Evolutionary conservation across 768 basidiomycete species (phyloP).

Genomic region (Kwoniella newhampshirensis): DNA sequence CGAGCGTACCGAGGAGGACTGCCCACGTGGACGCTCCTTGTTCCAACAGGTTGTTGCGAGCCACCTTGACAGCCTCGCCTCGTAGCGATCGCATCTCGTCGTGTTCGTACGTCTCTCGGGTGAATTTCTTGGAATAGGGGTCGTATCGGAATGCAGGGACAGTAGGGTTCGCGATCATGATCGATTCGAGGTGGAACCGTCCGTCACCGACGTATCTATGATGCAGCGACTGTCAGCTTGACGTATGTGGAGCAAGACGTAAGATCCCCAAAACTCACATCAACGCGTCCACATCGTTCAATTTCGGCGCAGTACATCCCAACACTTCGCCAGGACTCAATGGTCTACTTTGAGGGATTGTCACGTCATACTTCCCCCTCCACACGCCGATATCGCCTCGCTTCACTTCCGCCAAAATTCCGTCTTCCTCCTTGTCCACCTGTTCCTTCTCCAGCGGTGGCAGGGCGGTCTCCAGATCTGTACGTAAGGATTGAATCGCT

Average conservation of each 20-base stretch:
- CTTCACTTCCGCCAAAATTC: slow-evolving; percentile 29
- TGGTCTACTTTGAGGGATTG: slow-evolving; percentile 62
- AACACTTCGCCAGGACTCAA: slow-evolving; percentile 94
- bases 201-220: slow-evolving; percentile 95
- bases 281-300: slow-evolving; percentile 80
- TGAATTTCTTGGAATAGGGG: slow-evolving; percentile 96
- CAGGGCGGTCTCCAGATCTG: slow-evolving; percentile 61
- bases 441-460: slow-evolving; percentile 26
- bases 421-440: slow-evolving; percentile 20
- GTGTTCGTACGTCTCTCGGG: slow-evolving; percentile 87
- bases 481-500: slow-evolving; percentile 80
- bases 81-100: slow-evolving; percentile 76
- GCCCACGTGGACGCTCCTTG: slow-evolving; percentile 66
- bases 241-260: too few relatives aligned
- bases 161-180: slow-evolving; percentile 98
- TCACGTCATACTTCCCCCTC: slow-evolving; percentile 52
- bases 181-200: slow-evolving; percentile 94
- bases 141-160: slow-evolving; percentile 97
- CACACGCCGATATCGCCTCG: slow-evolving; percentile 50
- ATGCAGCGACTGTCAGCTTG: too few relatives aligned
- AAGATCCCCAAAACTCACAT: slow-evolving; percentile 61
- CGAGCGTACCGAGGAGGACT: slow-evolving; percentile 88
- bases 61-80: slow-evolving; percentile 71
- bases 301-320: slow-evolving; percentile 88
- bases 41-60: slow-evolving; percentile 62